A percentile compares a stretch with the other conserved stretches of the same genome.
These are phyloP conservation scores for Cytospora leucostoma DNA, from an alignment of 2,329 filamentous ascomycete genomes.

Conservation along the genomic window DNA sequence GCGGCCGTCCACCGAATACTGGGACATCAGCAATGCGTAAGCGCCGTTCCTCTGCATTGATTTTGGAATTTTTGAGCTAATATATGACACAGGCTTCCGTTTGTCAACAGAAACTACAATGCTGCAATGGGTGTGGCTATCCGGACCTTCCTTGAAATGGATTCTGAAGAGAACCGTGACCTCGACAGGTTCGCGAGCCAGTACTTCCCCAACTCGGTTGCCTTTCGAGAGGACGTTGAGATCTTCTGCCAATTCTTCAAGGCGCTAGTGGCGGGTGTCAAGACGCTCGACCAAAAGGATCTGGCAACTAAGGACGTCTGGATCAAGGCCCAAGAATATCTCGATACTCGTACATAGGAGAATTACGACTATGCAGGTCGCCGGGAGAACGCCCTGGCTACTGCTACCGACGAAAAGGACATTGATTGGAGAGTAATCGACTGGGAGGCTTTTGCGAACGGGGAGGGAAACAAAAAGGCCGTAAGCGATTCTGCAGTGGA, in stretches of 20 bases:
- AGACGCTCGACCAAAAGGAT: slow-evolving; percentile 52
- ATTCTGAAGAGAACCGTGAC: slow-evolving; percentile 30
- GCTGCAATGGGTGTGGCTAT: slow-evolving; percentile 28
- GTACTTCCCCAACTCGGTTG: slow-evolving; percentile 56
- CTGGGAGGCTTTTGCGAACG: not conserved
- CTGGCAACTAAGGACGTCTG: slow-evolving; percentile 54
- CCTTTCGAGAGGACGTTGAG: slow-evolving; percentile 61
- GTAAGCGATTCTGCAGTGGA: not conserved
- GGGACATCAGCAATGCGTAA: slow-evolving; percentile 72
- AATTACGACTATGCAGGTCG: not conserved
- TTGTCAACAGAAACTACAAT: slow-evolving; percentile 25
- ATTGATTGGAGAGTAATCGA: not conserved
- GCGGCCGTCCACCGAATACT: slow-evolving; percentile 56
- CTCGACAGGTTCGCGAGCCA: slow-evolving; percentile 30
- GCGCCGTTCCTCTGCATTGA: slow-evolving; percentile 33
- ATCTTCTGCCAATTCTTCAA: slow-evolving; percentile 60
- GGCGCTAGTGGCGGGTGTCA: slow-evolving; percentile 59
- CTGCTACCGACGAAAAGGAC: not conserved
- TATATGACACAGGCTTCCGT: slow-evolving; percentile 22
- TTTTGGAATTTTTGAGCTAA: slow-evolving; percentile 26
- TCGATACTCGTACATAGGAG: slow-evolving; percentile 42
- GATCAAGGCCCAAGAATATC: slow-evolving; percentile 57
- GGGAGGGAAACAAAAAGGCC: not conserved
- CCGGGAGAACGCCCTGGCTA: not conserved
- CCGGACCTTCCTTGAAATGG: slow-evolving; percentile 25